Evolutionary conservation across 75 land plant genomes (phyloP), one percentile per base, ranked within the genome.

Genomic region (Cunninghamia lanceolata): DNA sequence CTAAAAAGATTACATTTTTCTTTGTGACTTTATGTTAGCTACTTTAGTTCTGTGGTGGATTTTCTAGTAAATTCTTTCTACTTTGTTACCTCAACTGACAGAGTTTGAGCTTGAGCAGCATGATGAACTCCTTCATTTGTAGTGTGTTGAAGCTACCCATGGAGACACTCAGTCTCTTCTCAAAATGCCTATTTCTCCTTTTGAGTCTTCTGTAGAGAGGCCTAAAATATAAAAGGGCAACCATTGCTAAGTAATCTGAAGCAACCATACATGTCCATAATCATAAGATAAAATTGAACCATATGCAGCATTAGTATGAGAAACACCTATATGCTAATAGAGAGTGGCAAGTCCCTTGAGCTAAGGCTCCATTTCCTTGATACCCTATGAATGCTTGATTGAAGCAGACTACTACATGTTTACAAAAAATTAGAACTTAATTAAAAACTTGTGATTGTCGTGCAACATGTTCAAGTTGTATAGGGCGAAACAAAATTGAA

Each of bases 111-210:
- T 79, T 94, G 86, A 45, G 86, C 75, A 5, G 74, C 68, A 15
- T 87, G 85, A n/a, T 87, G 89, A 40, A 96, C 99, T 46, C 96
- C 92, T 52, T 94, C 96, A 21, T 96, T 96, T 74, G 92, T 88
- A 4, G 89, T 89, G 71, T 91, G 92, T 83, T 93, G 98, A 68
- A 98, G 83, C 80, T 96, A 98, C n/a, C 43, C 85, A 66, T 93
- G 93, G 25, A 98, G 85, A 59, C 88, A 85, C 8, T 84, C 90
- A 82, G 89, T 89, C 83, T 98, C 99, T 39, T 90, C 91, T 15
- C 77, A 86, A 50, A 95, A 46, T 50, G 79, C 85, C 84, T 95
- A 94, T 56, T 87, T 93, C 80, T 96, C 92, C 71, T 85, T 88
- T 13, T 88, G 52, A 45, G 89, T 93, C 59, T 93, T 98, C 78